phyloP scores from a whole-genome alignment of 78 protist species.

The Bodo saltans region DNA sequence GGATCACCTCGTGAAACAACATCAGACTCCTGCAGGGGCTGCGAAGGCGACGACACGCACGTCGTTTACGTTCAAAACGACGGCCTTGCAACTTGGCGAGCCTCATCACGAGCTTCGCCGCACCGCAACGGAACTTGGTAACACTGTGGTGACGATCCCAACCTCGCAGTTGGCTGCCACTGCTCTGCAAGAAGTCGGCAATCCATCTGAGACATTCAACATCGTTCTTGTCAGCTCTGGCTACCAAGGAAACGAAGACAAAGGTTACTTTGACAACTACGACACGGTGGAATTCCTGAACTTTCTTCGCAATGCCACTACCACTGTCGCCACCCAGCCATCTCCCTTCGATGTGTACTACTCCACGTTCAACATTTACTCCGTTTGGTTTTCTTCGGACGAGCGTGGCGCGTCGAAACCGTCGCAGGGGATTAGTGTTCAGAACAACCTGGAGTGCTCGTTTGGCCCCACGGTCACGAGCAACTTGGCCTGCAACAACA shows the following conservation, averaged over 20 bases:
- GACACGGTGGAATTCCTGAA: too few relatives aligned
- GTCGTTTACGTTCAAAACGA: too few relatives aligned
- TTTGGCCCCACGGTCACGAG: not conserved
- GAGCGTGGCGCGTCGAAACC: slow-evolving; percentile 8
- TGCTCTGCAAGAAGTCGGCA: not conserved
- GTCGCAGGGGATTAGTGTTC: not conserved
- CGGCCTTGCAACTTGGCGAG: too few relatives aligned
- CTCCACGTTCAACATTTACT: not conserved
- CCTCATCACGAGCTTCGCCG: not conserved
- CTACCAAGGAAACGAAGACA: too few relatives aligned
- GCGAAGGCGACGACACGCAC: too few relatives aligned
- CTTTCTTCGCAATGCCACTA: too few relatives aligned
- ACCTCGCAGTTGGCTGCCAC: not conserved
- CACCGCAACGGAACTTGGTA: not conserved
- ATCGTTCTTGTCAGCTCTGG: not conserved
- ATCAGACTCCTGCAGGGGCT: too few relatives aligned
- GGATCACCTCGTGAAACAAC: too few relatives aligned
- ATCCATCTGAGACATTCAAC: too few relatives aligned
- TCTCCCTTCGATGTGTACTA: not conserved
- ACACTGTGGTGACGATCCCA: not conserved
- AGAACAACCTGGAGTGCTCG: not conserved
- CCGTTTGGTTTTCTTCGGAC: not conserved
- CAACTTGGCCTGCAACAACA: not conserved
- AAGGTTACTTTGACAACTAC: too few relatives aligned
- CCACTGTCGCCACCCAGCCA: too few relatives aligned